Conservation (phyloP, 768 basidiomycete genomes). For the Floccularia luteovirens region DNA sequence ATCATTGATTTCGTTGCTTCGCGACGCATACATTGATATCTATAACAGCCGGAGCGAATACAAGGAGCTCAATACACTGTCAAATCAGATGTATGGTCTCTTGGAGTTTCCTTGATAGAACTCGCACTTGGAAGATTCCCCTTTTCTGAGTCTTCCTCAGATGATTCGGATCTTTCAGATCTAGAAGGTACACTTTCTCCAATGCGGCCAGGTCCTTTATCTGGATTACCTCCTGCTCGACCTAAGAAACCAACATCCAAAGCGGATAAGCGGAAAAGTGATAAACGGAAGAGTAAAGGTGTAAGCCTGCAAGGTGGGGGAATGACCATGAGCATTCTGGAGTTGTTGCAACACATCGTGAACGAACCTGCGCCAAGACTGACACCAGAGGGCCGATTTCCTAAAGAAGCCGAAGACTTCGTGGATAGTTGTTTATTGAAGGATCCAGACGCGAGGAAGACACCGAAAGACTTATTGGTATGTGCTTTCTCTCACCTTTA, state of each 20-base stretch:
- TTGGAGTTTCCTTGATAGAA: conserved; percentile 95
- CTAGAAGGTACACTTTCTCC: conserved; percentile 79
- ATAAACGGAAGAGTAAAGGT: conserved; percentile 84
- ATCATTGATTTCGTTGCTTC: conserved; percentile 1
- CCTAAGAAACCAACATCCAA: conserved; percentile 32
- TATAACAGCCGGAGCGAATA: conserved; percentile 88
- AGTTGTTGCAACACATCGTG: conserved; percentile 95
- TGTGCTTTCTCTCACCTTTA: conserved; percentile 17
- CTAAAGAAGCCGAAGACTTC: conserved; percentile 71
- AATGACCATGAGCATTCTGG: conserved; percentile 98
- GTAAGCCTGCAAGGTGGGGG: conserved; percentile 91
- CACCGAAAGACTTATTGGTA: conserved; percentile 84
- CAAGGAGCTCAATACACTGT: conserved; percentile 98
- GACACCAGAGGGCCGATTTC: conserved; percentile 63
- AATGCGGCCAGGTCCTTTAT: conserved; percentile 46
- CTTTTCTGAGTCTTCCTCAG: conserved; percentile 78
- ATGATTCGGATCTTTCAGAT: conserved; percentile 49
- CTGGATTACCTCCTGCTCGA: conserved; percentile 28
- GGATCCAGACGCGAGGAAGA: conserved; percentile 76
- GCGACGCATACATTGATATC: conserved; percentile 6
- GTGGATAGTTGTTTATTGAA: conserved; percentile 88
- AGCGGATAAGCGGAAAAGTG: conserved; percentile 42
- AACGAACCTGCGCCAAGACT: conserved; percentile 94
- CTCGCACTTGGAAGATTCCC: conserved; percentile 96
- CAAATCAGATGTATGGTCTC: conserved; percentile 98